Conservation (phyloP, 441 rosid genomes). For the Daphne laureola region DNA sequence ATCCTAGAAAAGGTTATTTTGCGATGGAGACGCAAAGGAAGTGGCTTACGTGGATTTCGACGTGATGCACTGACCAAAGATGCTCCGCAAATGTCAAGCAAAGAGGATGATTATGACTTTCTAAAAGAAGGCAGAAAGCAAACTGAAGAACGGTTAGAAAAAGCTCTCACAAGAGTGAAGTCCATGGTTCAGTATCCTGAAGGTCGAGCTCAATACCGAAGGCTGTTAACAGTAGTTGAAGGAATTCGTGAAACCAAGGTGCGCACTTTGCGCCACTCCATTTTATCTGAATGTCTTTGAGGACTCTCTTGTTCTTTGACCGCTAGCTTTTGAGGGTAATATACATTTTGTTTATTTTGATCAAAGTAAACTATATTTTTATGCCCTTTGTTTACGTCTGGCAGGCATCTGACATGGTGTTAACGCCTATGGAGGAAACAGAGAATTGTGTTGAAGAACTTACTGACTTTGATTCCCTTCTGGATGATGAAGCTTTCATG, state of each 20-base stretch:
- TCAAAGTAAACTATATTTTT: not conserved
- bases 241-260: slow-evolving; percentile 67
- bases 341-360: not conserved
- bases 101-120: slow-evolving; percentile 77
- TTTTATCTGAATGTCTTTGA: not conserved
- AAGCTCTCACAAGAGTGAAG: slow-evolving; percentile 83
- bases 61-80: slow-evolving; percentile 39
- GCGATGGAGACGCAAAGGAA: slow-evolving; percentile 96
- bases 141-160: slow-evolving; percentile 73
- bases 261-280: not conserved
- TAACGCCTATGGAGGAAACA: slow-evolving; percentile 27
- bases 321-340: not conserved
- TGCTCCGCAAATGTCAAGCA: slow-evolving; percentile 22
- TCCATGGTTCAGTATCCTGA: slow-evolving; percentile 90
- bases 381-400: not conserved
- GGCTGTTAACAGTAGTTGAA: slow-evolving; percentile 66
- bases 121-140: slow-evolving; percentile 84
- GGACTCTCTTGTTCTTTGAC: not conserved
- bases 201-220: slow-evolving; percentile 83
- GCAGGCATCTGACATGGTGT: slow-evolving; percentile 29
- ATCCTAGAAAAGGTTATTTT: slow-evolving; percentile 83
- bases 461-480: slow-evolving; percentile 48
- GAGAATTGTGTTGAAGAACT: slow-evolving; percentile 30
- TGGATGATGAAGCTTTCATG: slow-evolving; percentile 64
- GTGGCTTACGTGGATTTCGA: slow-evolving; percentile 81